These are phyloP conservation scores for Rhododendron molle DNA, from an alignment of 148 eudicot genomes.

Conservation along the genomic window DNA sequence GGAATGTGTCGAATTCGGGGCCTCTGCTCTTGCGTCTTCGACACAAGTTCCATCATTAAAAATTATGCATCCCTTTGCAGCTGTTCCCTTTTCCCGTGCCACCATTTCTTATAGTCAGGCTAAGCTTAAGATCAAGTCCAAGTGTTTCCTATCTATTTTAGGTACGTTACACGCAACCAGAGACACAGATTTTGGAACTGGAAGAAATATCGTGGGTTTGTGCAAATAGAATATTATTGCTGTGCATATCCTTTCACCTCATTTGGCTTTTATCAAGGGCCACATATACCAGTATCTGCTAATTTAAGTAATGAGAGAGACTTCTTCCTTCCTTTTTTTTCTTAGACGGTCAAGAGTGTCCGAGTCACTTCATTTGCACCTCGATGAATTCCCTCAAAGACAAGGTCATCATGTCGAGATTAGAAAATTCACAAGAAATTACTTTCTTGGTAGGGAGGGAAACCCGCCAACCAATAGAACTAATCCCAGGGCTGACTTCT, in stretches of 20 bases:
- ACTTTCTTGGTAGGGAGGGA: too few species aligned
- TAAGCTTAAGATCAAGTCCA: not conserved
- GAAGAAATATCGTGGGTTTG: not conserved
- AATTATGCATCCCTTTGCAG: not conserved
- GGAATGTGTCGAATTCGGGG: not conserved
- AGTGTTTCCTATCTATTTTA: not conserved
- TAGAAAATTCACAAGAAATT: too few species aligned
- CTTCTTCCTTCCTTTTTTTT: not conserved
- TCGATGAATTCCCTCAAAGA: not conserved
- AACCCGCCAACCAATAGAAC: too few species aligned
- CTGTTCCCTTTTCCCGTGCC: not conserved
- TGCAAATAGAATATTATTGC: not conserved
- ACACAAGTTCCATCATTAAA: not conserved
- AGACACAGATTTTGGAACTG: not conserved
- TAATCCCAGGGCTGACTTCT: not conserved
- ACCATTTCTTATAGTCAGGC: not conserved
- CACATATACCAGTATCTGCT: not conserved
- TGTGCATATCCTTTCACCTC: not conserved
- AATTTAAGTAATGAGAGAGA: not conserved
- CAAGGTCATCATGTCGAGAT: not conserved
- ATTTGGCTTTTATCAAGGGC: not conserved
- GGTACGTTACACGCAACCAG: not conserved
- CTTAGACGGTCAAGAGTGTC: not conserved
- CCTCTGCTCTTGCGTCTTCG: not conserved
- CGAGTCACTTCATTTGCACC: too few species aligned